Base-by-base conservation (phyloP, 2,329 filamentous ascomycete genomes). In the Pseudogymnoascus sp. region DNA sequence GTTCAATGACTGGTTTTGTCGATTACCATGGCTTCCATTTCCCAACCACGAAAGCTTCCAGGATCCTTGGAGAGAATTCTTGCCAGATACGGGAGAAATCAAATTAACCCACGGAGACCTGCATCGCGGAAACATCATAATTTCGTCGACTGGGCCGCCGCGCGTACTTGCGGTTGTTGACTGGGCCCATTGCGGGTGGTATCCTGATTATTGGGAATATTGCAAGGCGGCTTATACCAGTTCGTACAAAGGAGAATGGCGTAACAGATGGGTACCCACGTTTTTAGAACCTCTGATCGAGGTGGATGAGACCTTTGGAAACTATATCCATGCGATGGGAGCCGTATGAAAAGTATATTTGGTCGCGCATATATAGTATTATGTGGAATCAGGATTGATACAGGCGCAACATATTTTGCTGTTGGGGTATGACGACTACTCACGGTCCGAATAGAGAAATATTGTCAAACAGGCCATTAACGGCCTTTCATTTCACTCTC, bases 181-280 rank as follows among this genome's bases (percentile, higher is more conserved):
- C 61, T 75, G 72, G 73, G 64, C 63, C 2, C 72, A 75, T 62
- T 65, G 70, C 11, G 74, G 72, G 1, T 75, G 72, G 72, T 73
- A 74, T 62, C 73, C 72, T 1, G 28, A 31, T 31, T 31, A 31
- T 31, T 31, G 28, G 28, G 28, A 31, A 10, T 31, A 31, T 10
- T 75, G 71, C 51, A 75, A 74, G 60, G 67, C 72, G 3, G 60
- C 67, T 3, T 75, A 71, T 63, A 73, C 72, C 23, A 65, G 64
- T 3, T 36, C 61, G 1, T 69, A 64, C 48, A 54, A 67, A 2
- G 51, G 7, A 60, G 25, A 60, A 60, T 60, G 51, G 51, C 51
- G 14, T 4, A 60, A 16, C 16, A 60, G 4, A 31, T 60, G 51
- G 51, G 6, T 60, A 2, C 51, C 51, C 1, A 60, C n/a, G 3